Evolutionary conservation across 441 rosid genomes (phyloP).

Genomic region (Eutrema salsugineum): DNA sequence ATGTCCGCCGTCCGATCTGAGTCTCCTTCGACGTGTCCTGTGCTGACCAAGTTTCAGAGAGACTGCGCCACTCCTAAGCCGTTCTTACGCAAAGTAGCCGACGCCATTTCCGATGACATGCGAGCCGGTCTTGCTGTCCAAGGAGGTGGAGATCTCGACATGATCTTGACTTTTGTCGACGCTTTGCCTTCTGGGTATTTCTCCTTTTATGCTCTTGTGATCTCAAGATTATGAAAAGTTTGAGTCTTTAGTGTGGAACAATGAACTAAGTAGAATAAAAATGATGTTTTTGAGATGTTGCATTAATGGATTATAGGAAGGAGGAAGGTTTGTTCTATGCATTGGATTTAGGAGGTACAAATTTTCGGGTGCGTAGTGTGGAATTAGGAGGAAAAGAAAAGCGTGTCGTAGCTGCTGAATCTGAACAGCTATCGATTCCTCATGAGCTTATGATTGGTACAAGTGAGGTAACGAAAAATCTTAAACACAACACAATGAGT

Average conservation of each 20-base stretch:
- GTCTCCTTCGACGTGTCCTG: constrained; percentile 41
- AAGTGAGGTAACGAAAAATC: constrained; percentile 53
- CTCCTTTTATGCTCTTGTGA: not conserved
- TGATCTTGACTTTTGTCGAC: constrained; percentile 81
- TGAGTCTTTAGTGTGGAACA: not conserved
- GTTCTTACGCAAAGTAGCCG: constrained; percentile 62
- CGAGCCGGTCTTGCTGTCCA: constrained; percentile 68
- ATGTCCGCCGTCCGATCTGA: constrained; percentile 48
- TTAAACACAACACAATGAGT: not conserved
- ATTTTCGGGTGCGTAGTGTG: constrained; percentile 79
- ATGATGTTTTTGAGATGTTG: too few species aligned
- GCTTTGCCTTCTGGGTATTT: constrained; percentile 73
- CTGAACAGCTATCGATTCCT: constrained; percentile 71
- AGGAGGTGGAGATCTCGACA: constrained; percentile 71
- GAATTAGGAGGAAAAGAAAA: constrained; percentile 70
- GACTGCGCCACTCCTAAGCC: constrained; percentile 71
- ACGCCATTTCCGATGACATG: constrained; percentile 68
- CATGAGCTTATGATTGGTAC: constrained; percentile 71
- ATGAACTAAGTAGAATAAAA: too few species aligned
- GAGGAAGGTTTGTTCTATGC: constrained; percentile 91
- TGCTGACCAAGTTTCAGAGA: constrained; percentile 54
- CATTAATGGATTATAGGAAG: constrained; percentile 38
- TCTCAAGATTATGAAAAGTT: not conserved
- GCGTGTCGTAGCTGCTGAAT: constrained; percentile 59
- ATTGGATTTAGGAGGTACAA: constrained; percentile 91